Evolutionary conservation across 306 rosid genomes (phyloP), one percentile per base, ranked within the genome.

Genomic region (Alnus glutinosa): DNA sequence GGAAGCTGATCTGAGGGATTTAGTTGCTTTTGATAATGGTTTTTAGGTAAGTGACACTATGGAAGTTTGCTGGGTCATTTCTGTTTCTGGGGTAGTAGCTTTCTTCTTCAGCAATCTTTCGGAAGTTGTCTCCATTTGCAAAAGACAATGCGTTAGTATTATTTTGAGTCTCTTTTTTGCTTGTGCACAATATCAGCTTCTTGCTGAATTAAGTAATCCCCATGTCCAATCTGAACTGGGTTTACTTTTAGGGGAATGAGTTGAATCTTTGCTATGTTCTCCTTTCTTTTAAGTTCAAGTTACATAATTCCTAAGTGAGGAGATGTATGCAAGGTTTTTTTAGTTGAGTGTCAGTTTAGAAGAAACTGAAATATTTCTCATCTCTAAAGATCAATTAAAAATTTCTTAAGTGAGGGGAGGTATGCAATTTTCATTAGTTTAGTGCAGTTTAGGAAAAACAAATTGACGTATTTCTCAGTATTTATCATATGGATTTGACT

Each of bases 171-270:
- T 70, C 46, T 54, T 46, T 84, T 67, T 55, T 46, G 63, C 39
- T 77, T 76, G 78, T 61, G 46, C 48, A 55, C 46, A 42, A 42
- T 55, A 71, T 47, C 47, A 54, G 55, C 47, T 52, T 72, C 50
- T 10, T 52, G 70, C 64, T 18, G 59, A 54, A 52, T 51, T 52
- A 71, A 16, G 67, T 75, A 7, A 14, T 28, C 71, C 28, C 55
- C 69, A 50, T 49, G 15, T 49, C 54, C 62, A 4, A 36, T 32
- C 13, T 28, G 32, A 55, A 37, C 16, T 36, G 48, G 13, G 46
- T 15, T 18, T 49, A 19, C 47, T 28, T 34, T 32, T 51, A 44
- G 28, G 30, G 54, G 7, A 18, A 47, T 19, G 14, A 2, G 16
- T 80, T 62, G 50, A 55, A 30, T 74, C 78, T n/a, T 36, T 30